phyloP scores from a whole-genome alignment of 352 stramenopile species.

The Pythium aristosporum region DNA sequence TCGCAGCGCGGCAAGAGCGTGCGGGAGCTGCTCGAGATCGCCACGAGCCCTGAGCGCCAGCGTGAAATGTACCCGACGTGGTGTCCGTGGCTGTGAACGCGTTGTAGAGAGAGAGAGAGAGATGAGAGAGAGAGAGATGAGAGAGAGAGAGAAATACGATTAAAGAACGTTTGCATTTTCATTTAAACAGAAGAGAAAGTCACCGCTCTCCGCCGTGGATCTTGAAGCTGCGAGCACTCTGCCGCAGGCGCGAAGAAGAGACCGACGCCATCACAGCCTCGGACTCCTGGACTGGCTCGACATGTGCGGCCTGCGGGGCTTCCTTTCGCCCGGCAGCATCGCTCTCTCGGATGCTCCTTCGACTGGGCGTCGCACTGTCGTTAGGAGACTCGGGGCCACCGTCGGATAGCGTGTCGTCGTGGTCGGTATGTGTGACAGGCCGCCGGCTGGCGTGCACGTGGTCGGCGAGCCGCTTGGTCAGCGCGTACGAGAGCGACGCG shows the following conservation, averaged over 20 bases:
- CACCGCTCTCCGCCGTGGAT: not conserved
- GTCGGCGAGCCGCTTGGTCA: constrained; percentile 38
- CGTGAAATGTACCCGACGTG: constrained; percentile 88
- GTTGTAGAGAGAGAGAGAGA: constrained; percentile 3
- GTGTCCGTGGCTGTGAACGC: constrained; percentile 73
- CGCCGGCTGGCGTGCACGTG: constrained; percentile 17
- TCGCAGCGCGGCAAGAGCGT: constrained; percentile 72
- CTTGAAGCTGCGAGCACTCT: not conserved
- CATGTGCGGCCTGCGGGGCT: not conserved
- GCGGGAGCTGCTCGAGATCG: constrained; percentile 78
- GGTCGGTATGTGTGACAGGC: not conserved
- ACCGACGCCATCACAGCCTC: not conserved
- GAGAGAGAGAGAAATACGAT: not conserved
- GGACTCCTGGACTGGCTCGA: not conserved
- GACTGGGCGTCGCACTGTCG: not conserved
- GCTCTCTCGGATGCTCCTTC: not conserved
- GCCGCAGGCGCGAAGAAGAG: not conserved
- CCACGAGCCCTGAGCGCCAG: constrained; percentile 76
- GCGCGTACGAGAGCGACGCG: constrained; percentile 50
- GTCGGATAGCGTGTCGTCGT: not conserved
- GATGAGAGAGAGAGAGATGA: constrained; percentile 3
- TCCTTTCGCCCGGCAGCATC: constrained; percentile 3
- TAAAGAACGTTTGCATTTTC: constrained; percentile 3
- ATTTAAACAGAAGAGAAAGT: not conserved
- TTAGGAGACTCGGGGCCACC: not conserved